Evolutionary conservation across 1,139 yeast genomes (phyloP), one percentile per base, ranked within the genome.

Genomic region (Lipomyces yarrowii): DNA sequence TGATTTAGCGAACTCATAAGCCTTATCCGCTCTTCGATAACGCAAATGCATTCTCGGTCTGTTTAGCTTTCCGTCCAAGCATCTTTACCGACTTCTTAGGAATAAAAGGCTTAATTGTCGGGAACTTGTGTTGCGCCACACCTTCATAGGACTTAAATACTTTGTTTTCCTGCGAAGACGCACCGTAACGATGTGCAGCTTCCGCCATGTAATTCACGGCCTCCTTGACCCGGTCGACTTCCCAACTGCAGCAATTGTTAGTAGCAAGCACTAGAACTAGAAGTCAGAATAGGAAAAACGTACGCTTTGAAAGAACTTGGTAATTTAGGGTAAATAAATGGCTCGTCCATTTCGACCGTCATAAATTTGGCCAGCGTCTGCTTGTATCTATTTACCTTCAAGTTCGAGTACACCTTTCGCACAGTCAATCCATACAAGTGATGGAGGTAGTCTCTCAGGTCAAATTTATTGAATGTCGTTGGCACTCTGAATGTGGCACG

Each of bases 291-390:
- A 51, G 52, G 26, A 13, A 26, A 4, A n/a, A 61, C 69, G 10
- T 42, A 67, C 69, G 69, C 64, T 3, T 58, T 48, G 11, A 67
- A 65, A 30, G 68, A 61, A 30, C 69, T 61, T 11, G 73, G 73
- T 35, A 55, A 42, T 37, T 60, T 56, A 2, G 74, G 74, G 59
- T 68, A 71, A 32, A 71, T 55, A 61, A 73, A 73, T 18, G 75
- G 75, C 56, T 72, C 69, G 55, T 72, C 72, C 74, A 73, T 72
- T 23, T 72, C 74, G 46, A 73, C 73, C n/a, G 70, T 72, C 69
- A 72, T 73, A n/a, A 68, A 70, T 59, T 71, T 71, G 33, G 55
- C 33, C 58, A 60, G n/a, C 57, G 57, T 48, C 60, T 59, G 37
- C 30, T 63, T 30, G 64, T 37, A 33, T 26, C 60, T n/a, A 54